These are phyloP conservation scores for Microdochium paspali DNA, from an alignment of 2,329 filamentous ascomycete genomes.

Conservation along the genomic window DNA sequence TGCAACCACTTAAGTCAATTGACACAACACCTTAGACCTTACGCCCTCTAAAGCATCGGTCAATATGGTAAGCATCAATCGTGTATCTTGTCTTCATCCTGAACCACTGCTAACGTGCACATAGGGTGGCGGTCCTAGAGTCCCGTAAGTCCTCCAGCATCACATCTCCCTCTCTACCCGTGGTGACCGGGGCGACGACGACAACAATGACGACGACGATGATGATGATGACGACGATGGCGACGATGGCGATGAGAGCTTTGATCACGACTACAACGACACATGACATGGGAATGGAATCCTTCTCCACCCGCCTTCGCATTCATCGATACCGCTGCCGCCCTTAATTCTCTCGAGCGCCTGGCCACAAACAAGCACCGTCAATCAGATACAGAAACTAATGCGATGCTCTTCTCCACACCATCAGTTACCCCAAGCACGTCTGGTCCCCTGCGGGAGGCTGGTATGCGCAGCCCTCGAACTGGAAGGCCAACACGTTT, in stretches of 20 bases:
- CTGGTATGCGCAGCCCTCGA: constrained; percentile 90
- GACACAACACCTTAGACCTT: constrained; percentile 14
- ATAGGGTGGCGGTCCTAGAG: constrained; percentile 66
- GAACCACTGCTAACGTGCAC: constrained; percentile 27
- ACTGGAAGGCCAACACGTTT: constrained; percentile 91
- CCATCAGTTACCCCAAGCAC: constrained; percentile 86
- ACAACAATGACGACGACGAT: too few species aligned
- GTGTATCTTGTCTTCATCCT: too few species aligned
- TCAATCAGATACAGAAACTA: too few species aligned
- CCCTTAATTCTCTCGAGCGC: too few species aligned
- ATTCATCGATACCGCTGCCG: too few species aligned
- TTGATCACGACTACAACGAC: too few species aligned
- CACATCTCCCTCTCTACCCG: neutral
- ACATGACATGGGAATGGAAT: too few species aligned
- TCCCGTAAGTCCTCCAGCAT: constrained; percentile 35
- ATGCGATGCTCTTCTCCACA: neutral
- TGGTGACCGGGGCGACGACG: neutral
- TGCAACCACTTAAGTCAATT: constrained; percentile 16
- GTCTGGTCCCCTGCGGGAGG: constrained; percentile 98
- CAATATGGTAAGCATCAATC: constrained; percentile 57
- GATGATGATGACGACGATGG: too few species aligned
- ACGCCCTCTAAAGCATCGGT: constrained; percentile 16
- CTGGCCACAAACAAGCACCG: too few species aligned
- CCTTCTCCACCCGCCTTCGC: too few species aligned
- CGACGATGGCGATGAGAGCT: too few species aligned